Evolutionary conservation across 2,329 filamentous ascomycete genomes (phyloP).

Genomic region (Cylindrodendrum hubeiense): DNA sequence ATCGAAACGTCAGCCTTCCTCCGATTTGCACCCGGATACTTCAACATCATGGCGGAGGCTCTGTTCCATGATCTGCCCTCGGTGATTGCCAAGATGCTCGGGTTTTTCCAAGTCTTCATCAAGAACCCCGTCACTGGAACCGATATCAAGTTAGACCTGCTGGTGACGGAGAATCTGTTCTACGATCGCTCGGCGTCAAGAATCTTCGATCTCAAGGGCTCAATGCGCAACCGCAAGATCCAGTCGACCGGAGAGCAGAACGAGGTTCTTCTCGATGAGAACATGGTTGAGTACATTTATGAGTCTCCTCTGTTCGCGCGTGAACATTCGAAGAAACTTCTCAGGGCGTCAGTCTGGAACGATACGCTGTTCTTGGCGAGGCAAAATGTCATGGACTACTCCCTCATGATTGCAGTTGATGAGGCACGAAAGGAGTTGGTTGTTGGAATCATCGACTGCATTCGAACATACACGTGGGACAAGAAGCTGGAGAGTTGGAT

Average conservation of each 20-base stretch:
- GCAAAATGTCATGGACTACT: conserved; percentile 99
- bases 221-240: conserved; percentile 98
- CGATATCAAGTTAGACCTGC: conserved; percentile 93
- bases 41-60: conserved; percentile 95
- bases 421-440: conserved; percentile 91
- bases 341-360: conserved; percentile 94
- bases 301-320: conserved; percentile 95
- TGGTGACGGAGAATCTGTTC: conserved; percentile 98
- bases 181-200: conserved; percentile 92
- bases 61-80: conserved; percentile 95
- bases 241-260: conserved; percentile 95
- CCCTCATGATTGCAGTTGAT: conserved; percentile 97
- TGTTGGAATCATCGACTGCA: conserved; percentile 98
- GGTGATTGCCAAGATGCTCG: conserved; percentile 99
- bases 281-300: conserved; percentile 99
- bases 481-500: conserved; percentile 99
- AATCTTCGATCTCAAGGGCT: conserved; percentile 96
- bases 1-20: conserved; percentile 95
- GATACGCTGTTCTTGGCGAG: conserved; percentile 95
- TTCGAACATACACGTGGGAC: conserved; percentile 98
- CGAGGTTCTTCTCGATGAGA: conserved; percentile 96
- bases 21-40: conserved; percentile 96
- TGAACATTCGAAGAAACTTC: conserved; percentile 94
- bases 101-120: conserved; percentile 97
- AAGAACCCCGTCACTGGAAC: conserved; percentile 93